phyloP scores from a whole-genome alignment of 2,329 filamentous ascomycete genomes.

The Knoxdaviesia capensis region DNA sequence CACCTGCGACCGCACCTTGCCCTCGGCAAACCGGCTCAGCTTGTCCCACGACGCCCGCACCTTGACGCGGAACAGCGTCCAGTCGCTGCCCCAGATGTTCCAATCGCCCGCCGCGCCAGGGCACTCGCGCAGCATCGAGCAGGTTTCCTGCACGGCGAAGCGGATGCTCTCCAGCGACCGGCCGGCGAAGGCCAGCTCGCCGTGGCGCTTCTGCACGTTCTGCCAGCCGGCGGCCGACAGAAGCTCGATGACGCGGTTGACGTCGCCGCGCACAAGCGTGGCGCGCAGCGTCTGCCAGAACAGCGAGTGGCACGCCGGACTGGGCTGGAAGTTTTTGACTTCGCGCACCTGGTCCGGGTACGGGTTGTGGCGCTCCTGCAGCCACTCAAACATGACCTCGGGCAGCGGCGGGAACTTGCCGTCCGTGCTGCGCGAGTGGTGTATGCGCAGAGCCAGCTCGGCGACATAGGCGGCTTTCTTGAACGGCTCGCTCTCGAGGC shows the following conservation, averaged over 20 bases:
- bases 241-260: constrained; percentile 44
- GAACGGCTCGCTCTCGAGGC: constrained; percentile 38
- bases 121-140: constrained; percentile 50
- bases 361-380: constrained; percentile 53
- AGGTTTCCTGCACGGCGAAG: constrained; percentile 46
- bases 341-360: constrained; percentile 46
- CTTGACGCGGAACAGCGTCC: constrained; percentile 65
- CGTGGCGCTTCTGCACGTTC: constrained; percentile 47
- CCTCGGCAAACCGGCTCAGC: constrained; percentile 63
- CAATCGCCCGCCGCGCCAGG: constrained; percentile 54
- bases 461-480: constrained; percentile 65
- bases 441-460: constrained; percentile 55
- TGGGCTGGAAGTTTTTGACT: constrained; percentile 43
- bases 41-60: constrained; percentile 48
- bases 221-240: constrained; percentile 62
- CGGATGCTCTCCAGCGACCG: constrained; percentile 61
- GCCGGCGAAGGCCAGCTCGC: constrained; percentile 50
- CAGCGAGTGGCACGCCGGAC: constrained; percentile 52
- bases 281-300: constrained; percentile 79
- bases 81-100: constrained; percentile 66
- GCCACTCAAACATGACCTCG: constrained; percentile 65
- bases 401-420: constrained; percentile 39
- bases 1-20: constrained; percentile 15
- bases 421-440: constrained; percentile 36
- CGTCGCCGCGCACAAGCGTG: constrained; percentile 54